Base-by-base conservation (phyloP, 2,329 filamentous ascomycete genomes). In the Cladophialophora immunda region DNA sequence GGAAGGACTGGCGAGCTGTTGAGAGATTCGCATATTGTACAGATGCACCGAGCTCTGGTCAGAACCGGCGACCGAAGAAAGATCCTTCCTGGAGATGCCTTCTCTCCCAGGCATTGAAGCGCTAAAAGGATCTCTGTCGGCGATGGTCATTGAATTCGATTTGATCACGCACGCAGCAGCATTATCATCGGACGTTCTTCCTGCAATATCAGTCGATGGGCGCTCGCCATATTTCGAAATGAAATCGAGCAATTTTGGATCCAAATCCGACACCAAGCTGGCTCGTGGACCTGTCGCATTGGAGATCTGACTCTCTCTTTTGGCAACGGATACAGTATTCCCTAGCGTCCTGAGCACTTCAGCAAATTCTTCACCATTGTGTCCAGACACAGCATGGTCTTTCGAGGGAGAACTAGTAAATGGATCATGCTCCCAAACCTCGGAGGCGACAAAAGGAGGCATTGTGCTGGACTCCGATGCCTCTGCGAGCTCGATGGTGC, bases 1-100 rank as follows among this genome's bases (percentile, higher is more conserved):
- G 41, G 70, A 71, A 25, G 63, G 68, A 55, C 71, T 72, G 19
- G 71, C 72, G n/a, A 73, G 68, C 34, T 67, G 67, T 53, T 73
- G 71, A 13, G 72, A 73, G 19, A 73, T 73, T 11, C 71, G 70
- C 72, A 73, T 73, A 34, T 73, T 71, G 68, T 64, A 73, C 2
- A 73, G 66, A 68, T 73, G 72, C n/a, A 73, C 45, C 1, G 72
- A 73, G 41, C 61, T 62, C 36, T 62, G 55, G 30, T 71, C 71
- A 53, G 64, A 68, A 22, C 58, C 65, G 3, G 58, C 22, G 3
- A 66, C 17, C 4, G 65, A 68, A 13, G 50, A 34, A 29, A 66
- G 41, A 41, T 68, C 59, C 30, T 45, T 61, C 9, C 36, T 57
- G 15, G 57, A 58, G 29, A 11, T 32, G 54, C 62, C 53, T n/a